A percentile compares a stretch with the other conserved stretches of the same genome.
Conservation (phyloP, 2,329 filamentous ascomycete species). For the Calonectria ilicicola region DNA sequence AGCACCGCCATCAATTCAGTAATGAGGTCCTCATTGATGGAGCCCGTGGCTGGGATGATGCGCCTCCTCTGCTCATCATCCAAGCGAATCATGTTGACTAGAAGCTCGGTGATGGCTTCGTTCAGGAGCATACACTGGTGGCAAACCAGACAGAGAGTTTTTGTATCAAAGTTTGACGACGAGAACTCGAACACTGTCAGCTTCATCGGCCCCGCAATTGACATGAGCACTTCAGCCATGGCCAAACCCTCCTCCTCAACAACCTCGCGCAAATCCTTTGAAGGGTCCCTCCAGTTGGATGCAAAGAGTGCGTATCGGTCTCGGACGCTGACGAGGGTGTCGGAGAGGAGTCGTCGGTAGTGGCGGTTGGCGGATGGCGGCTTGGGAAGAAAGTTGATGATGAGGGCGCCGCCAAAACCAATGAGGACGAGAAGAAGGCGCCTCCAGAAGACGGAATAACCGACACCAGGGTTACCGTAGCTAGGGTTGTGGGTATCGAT, state of each 20-base stretch:
- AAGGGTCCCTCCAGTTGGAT: slow-evolving; percentile 20
- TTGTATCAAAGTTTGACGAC: slow-evolving; percentile 21
- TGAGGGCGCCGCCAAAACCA: slow-evolving; percentile 14
- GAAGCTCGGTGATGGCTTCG: slow-evolving; percentile 18
- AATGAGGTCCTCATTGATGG: slow-evolving; percentile 6
- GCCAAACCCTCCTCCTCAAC: slow-evolving; percentile 12
- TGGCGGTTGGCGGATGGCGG: slow-evolving; percentile 26
- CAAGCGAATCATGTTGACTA: neutral
- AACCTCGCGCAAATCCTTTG: slow-evolving; percentile 12
- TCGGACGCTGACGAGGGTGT: slow-evolving; percentile 16
- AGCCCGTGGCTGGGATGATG: slow-evolving; percentile 10
- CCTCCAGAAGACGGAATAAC: slow-evolving; percentile 29
- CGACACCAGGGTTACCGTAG: slow-evolving; percentile 28
- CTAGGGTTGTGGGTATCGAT: slow-evolving; percentile 33
- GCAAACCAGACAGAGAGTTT: slow-evolving; percentile 8
- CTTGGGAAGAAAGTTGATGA: slow-evolving; percentile 24
- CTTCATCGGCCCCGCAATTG: slow-evolving; percentile 22
- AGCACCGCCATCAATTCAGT: slow-evolving; percentile 25
- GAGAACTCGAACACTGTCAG: slow-evolving; percentile 24
- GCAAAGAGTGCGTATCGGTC: slow-evolving; percentile 24
- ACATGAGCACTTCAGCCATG: slow-evolving; percentile 14
- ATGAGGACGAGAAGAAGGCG: slow-evolving; percentile 22
- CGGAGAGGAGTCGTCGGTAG: slow-evolving; percentile 21
- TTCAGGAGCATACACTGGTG: slow-evolving; percentile 22
- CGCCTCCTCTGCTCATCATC: neutral